Conservation (phyloP, 2,329 filamentous ascomycete genomes). For the Coniochaeta sp. region DNA sequence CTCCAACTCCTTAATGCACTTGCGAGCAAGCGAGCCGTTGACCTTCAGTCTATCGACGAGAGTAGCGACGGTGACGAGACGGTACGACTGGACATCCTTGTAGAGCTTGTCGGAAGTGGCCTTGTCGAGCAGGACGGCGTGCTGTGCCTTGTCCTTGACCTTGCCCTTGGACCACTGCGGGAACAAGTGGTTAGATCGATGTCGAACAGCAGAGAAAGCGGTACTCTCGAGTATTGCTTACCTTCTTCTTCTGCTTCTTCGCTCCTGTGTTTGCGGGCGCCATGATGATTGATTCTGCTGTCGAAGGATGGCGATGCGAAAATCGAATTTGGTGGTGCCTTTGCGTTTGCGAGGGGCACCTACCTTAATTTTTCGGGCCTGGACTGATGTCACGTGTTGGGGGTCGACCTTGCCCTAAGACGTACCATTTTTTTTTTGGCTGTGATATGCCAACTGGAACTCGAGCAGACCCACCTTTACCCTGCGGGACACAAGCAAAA, state of each 20-base stretch:
- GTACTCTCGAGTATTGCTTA: neutral
- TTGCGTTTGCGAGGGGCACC: too few species aligned
- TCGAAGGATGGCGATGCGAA: slow-evolving; percentile 13
- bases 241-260: slow-evolving; percentile 77
- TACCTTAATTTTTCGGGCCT: too few species aligned
- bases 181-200: neutral
- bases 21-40: slow-evolving; percentile 93
- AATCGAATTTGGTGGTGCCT: slow-evolving; percentile 6
- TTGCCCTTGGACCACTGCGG: slow-evolving; percentile 44
- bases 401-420: slow-evolving; percentile 5
- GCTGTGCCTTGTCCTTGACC: slow-evolving; percentile 99
- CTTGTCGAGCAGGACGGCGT: slow-evolving; percentile 99
- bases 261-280: slow-evolving; percentile 51
- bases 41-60: slow-evolving; percentile 99
- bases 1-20: slow-evolving; percentile 87
- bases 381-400: too few species aligned
- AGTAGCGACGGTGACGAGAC: slow-evolving; percentile 95
- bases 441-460: too few species aligned
- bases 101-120: slow-evolving; percentile 93
- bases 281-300: slow-evolving; percentile 33
- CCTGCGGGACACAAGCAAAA: too few species aligned
- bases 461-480: too few species aligned
- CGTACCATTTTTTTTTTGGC: too few species aligned
- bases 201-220: neutral
- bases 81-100: slow-evolving; percentile 99